Base-by-base conservation (phyloP, 169 alveolate genomes). In the Perkinsus chesapeaki region DNA sequence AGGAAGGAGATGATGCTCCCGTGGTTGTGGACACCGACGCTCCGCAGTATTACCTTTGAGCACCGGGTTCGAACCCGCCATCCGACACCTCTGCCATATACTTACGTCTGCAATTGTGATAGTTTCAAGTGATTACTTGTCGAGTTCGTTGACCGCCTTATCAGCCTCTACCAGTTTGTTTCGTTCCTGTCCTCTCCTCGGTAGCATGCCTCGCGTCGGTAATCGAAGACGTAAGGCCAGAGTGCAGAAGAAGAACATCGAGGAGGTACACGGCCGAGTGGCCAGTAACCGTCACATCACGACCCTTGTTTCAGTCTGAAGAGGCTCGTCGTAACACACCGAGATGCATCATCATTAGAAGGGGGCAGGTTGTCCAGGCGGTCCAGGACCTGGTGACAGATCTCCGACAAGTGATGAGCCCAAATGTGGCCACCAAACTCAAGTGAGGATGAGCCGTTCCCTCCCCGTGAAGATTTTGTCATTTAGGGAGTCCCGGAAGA, bases 1-100 rank as follows among this genome's bases (percentile, higher is more conserved):
- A 39, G 39, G 93, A 38, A 31, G 94, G 92, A 31, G 94, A 93
- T 39, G 94, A 93, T 31, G 73, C 94, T 90, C 94, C 94, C 20
- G 73, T 73, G 39, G 92, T 93, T n/a, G 93, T 90, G 39, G 93
- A 92, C 27, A 39, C 73, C 3, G 82, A 60, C 1, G 82, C 82
- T 16, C 82, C 12, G 82, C 27, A 60, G 60, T 43, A 43, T 16
- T 43, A 16, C 60, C 60, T 43, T 9, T 43, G 60, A 43, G 5
- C 23, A 60, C 82, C 82, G 82, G 82, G 82, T 60, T 60, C 82
- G 82, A 60, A 20, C 82, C 82, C 82, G 1, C 82, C 82, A 16
- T 23, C 82, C 31, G 36, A 0, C 82, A 60, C 27, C 27, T 60
- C 82, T 60, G 27, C 82, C 82, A 60, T 60, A 60, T 60, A 60